Evolutionary conservation across 179 eudicot genomes (phyloP).

Genomic region (Sideroxylon spinosum): DNA sequence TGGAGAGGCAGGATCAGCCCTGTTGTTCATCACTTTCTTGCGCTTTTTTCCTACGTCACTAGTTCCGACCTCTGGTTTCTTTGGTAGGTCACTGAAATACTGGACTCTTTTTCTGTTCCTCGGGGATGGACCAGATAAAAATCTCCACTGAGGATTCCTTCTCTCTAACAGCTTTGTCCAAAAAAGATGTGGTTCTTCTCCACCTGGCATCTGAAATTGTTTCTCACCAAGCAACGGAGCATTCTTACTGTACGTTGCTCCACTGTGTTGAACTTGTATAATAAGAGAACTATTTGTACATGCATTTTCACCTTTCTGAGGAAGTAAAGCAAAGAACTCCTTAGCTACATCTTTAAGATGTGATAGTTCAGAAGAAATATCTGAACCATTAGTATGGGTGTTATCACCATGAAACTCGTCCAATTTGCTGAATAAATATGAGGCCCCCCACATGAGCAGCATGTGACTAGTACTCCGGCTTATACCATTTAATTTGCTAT

Average conservation of each 20-base stretch:
- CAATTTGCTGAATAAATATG: conserved; percentile 56
- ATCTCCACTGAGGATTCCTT: conserved; percentile 66
- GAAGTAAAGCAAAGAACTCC: conserved; percentile 49
- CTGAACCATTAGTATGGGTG: conserved; percentile 16
- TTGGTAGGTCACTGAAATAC: conserved; percentile 31
- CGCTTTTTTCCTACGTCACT: conserved; percentile 52
- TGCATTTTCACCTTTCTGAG: conserved; percentile 24
- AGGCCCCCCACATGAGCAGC: conserved; percentile 91
- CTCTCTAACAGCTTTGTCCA: conserved; percentile 71
- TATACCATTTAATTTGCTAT: conserved; percentile 38
- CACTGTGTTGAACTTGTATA: conserved; percentile 44
- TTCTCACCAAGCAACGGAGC: conserved; percentile 55
- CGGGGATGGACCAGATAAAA: conserved; percentile 41
- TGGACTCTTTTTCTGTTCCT: conserved; percentile 73
- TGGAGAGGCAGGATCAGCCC: conserved; percentile 30
- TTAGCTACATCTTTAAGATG: conserved; percentile 41
- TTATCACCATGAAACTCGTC: conserved; percentile 55
- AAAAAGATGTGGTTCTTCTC: conserved; percentile 46
- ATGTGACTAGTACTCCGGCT: conserved; percentile 44
- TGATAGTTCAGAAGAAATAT: conserved; percentile 33
- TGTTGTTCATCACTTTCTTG: conserved; percentile 36
- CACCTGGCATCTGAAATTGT: conserved; percentile 36
- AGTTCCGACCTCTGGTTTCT: conserved; percentile 28
- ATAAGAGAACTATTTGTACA: conserved; percentile 31
- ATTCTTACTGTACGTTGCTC: conserved; percentile 45